Percentiles rank a stretch among this genome's conserved stretches.
These are phyloP conservation scores for Mimosa bimucronata DNA, from an alignment of 306 rosid genomes.

Conservation along the genomic window DNA sequence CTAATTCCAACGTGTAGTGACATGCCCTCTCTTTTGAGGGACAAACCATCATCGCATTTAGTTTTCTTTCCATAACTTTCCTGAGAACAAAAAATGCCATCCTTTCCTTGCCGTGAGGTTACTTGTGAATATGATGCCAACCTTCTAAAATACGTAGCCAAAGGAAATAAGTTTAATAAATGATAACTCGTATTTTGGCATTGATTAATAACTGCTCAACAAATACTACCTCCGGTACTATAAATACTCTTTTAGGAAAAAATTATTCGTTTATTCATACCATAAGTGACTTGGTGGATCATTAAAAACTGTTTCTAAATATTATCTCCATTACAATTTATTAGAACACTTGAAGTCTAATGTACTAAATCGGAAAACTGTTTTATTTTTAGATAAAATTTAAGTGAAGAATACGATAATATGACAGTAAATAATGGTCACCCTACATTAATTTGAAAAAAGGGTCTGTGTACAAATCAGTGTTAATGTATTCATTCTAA, in stretches of 20 bases:
- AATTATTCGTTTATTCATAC: no score
- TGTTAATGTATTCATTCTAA: not conserved
- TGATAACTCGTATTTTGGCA: not conserved
- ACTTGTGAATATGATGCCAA: not conserved
- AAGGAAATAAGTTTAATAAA: not conserved
- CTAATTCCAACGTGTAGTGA: not conserved
- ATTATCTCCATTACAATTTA: no score
- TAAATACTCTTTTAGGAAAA: no score
- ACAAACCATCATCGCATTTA: not conserved
- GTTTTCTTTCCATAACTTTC: not conserved
- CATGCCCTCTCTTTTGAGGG: not conserved
- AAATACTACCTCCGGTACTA: no score
- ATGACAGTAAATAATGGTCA: not conserved
- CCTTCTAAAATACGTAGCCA: not conserved
- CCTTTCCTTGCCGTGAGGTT: constrained; percentile 12
- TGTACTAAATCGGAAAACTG: no score
- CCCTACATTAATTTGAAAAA: not conserved
- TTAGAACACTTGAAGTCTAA: no score
- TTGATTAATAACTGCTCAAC: not conserved
- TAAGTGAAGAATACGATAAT: not conserved
- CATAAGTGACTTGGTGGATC: no score
- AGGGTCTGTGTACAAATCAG: not conserved
- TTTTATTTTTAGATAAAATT: no score
- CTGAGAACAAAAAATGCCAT: not conserved
- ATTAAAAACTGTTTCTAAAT: no score